phyloP scores from a whole-genome alignment of 192 early-diverging fungal species.

The Gigaspora rosea region DNA sequence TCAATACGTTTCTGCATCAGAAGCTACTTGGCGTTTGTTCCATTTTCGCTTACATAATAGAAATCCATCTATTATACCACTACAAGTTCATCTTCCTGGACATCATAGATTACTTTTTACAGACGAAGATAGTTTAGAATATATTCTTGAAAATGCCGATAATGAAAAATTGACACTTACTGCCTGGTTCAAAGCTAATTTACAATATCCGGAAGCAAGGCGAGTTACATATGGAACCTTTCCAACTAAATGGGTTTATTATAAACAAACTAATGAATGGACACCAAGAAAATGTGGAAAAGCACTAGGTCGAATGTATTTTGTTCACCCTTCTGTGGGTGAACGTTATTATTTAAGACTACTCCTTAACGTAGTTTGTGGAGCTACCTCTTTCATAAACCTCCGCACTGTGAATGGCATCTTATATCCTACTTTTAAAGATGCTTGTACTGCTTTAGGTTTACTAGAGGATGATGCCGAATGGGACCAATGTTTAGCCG shows the following conservation, averaged over 20 bases:
- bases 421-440: slow-evolving; percentile 31
- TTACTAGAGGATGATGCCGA: slow-evolving; percentile 35
- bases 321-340: slow-evolving; percentile 22
- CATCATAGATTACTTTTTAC: slow-evolving; percentile 2
- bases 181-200: slow-evolving; percentile 28
- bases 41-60: too few species aligned
- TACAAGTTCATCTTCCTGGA: too few species aligned
- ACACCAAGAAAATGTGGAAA: background rate
- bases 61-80: too few species aligned
- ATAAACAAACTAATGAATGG: slow-evolving; percentile 17
- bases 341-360: slow-evolving; percentile 37
- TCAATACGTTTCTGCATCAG: too few species aligned
- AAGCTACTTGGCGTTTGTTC: too few species aligned
- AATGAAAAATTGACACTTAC: slow-evolving; percentile 22
- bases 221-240: slow-evolving; percentile 22
- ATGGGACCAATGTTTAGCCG: slow-evolving; percentile 31
- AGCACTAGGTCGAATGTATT: slow-evolving; percentile 33
- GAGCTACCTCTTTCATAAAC: slow-evolving; percentile 21
- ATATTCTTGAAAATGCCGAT: slow-evolving; percentile 6
- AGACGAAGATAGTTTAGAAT: slow-evolving; percentile 10
- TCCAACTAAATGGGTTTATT: background rate
- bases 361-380: slow-evolving; percentile 27
- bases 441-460: slow-evolving; percentile 34
- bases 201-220: slow-evolving; percentile 5
- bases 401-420: background rate